A percentile compares a stretch with the other conserved stretches of the same genome.
Conservation (phyloP, 2,329 filamentous ascomycete genomes). For the Orbilia javanica region DNA sequence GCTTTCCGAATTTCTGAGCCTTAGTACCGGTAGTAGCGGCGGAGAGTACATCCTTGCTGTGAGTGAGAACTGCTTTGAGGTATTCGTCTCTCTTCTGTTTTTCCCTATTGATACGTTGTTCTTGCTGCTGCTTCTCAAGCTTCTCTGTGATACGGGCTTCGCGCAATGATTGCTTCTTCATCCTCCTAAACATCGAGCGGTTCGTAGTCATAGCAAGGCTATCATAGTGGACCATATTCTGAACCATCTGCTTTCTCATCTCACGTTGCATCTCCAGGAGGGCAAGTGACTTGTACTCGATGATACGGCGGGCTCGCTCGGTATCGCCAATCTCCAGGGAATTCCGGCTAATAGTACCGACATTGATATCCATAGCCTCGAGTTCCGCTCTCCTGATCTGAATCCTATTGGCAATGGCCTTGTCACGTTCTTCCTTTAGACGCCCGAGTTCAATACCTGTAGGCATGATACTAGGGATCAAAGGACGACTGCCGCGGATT, state of each 20-base stretch:
- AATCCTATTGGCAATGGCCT: slow-evolving; percentile 90
- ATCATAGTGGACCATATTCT: slow-evolving; percentile 94
- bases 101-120: slow-evolving; percentile 93
- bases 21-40: slow-evolving; percentile 66
- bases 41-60: slow-evolving; percentile 81
- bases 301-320: slow-evolving; percentile 75
- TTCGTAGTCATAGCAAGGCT: slow-evolving; percentile 98
- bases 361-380: slow-evolving; percentile 76
- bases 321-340: slow-evolving; percentile 69
- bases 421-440: slow-evolving; percentile 85
- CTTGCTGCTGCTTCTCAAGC: slow-evolving; percentile 97
- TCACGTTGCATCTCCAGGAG: slow-evolving; percentile 89
- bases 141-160: slow-evolving; percentile 98
- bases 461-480: slow-evolving; percentile 89
- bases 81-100: slow-evolving; percentile 98
- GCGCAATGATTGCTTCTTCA: slow-evolving; percentile 96
- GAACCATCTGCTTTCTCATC: slow-evolving; percentile 85
- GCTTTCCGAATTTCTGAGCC: slow-evolving; percentile 87
- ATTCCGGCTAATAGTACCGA: slow-evolving; percentile 69
- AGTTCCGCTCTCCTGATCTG: slow-evolving; percentile 85
- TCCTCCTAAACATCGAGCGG: slow-evolving; percentile 85
- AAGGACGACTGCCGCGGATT: slow-evolving; percentile 79
- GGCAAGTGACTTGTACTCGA: slow-evolving; percentile 92
- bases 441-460: slow-evolving; percentile 89
- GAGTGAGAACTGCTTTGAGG: slow-evolving; percentile 84